Base-by-base conservation (phyloP, 768 basidiomycete species). In the Pleurotus eryngii region DNA sequence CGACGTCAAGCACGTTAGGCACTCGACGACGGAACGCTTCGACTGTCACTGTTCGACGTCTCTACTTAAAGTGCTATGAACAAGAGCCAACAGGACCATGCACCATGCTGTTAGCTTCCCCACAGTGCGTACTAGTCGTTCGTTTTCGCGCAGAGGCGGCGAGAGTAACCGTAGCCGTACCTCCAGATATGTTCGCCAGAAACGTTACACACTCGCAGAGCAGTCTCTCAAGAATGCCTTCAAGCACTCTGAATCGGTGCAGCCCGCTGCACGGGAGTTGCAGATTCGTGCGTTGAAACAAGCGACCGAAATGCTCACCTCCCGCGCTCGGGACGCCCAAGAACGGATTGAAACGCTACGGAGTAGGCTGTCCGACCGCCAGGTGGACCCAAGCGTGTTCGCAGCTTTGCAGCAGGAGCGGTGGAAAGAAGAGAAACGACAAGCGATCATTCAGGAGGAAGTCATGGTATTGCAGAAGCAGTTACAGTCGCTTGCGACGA, bases 351-450 rank as follows among this genome's bases (percentile, higher is more conserved):
- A 54, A 22, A 20, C 5, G n/a, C 39, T 54, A 8, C 51, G 51
- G 9, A 26, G 37, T 14, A 8, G 22, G 24, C 51, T 54, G 11
- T 14, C 18, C 22, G 51, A 54, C 22, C 37, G 51, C 24, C 74
- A 5, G 71, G 59, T 69, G 4, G 76, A 80, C 6, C 76, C 77
- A 0, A 63, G 58, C 5, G 60, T 61, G 15, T 78, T 74, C 57
- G 66, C 68, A 57, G 58, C 72, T 7, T 66, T 80, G 40, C 75
- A 81, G 58, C 73, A 72, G 1, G 73, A 81, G 49, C 74, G 79
- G 27, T 83, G 81, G 81, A 70, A 76, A 67, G 77, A 79, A 58
- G 82, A 84, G 61, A 74, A 73, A 59, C 70, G 75, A 56, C 73
- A 74, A 55, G 54, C 60, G 27, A 71, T 67, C 18, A 70, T 72